phyloP scores from a whole-genome alignment of 306 rosid genomes.

The Sesbania bispinosa region DNA sequence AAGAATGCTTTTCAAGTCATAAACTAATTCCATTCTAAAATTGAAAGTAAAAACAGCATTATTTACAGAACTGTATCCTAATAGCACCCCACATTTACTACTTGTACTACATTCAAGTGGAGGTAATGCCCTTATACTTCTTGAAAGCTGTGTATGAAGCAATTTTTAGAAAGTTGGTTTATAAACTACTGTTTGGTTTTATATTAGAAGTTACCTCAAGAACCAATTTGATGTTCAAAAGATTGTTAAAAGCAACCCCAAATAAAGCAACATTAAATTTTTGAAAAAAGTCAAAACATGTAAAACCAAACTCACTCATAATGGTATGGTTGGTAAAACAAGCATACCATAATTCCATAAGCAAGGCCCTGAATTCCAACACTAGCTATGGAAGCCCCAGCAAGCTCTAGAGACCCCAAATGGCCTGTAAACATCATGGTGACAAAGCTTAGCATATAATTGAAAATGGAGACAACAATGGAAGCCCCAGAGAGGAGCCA shows the following conservation, averaged over 20 bases:
- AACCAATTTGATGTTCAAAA: neutral
- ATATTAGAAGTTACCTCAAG: neutral
- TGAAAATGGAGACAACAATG: slow-evolving; percentile 23
- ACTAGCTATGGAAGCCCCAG: slow-evolving; percentile 61
- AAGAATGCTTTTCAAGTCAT: too few relatives aligned
- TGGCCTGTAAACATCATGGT: slow-evolving; percentile 54
- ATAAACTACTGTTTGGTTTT: neutral
- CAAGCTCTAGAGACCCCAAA: slow-evolving; percentile 52
- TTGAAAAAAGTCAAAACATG: too few relatives aligned
- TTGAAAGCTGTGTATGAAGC: neutral
- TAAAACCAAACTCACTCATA: neutral
- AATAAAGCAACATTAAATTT: too few relatives aligned
- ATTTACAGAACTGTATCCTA: neutral
- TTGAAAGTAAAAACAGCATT: neutral
- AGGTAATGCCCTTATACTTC: neutral
- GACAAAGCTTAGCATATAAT: slow-evolving; percentile 33
- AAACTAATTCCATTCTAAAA: neutral
- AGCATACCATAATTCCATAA: slow-evolving; percentile 58
- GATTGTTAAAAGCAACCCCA: neutral
- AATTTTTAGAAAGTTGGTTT: neutral
- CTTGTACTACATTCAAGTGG: neutral
- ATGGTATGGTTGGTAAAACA: neutral
- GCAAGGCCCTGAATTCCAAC: slow-evolving; percentile 76
- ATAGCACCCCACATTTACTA: neutral
- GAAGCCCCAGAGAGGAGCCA: slow-evolving; percentile 17